A percentile compares a stretch with the other conserved stretches of the same genome.
Evolutionary conservation across 2,329 filamentous ascomycete genomes (phyloP).

Genomic region (Trichoderma harzianum): DNA sequence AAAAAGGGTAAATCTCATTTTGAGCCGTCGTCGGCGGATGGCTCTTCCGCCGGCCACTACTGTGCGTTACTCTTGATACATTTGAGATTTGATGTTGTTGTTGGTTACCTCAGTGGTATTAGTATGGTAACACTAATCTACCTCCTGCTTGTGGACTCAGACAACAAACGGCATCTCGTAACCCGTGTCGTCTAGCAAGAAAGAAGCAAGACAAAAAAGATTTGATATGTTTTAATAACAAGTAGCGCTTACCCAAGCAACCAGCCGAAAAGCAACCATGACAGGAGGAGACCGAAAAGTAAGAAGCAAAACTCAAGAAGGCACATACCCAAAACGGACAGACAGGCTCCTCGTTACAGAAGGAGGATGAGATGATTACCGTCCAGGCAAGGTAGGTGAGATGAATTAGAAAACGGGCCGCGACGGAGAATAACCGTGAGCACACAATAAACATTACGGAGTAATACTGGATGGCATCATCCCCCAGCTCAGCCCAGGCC

Average conservation of each 20-base stretch:
- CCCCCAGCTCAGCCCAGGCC: background rate
- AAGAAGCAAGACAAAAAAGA: background rate
- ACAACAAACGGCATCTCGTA: background rate
- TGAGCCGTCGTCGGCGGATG: background rate
- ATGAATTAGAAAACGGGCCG: slow-evolving; percentile 1
- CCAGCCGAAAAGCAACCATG: background rate
- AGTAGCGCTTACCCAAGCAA: slow-evolving; percentile 1
- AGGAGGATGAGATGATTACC: background rate
- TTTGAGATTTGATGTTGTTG: background rate
- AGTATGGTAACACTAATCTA: background rate
- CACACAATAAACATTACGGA: slow-evolving; percentile 4
- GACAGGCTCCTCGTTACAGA: background rate
- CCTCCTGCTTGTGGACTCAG: background rate
- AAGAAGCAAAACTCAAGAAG: background rate
- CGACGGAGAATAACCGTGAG: slow-evolving; percentile 9
- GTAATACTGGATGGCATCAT: slow-evolving; percentile 9
- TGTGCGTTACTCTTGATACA: background rate
- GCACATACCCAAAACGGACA: slow-evolving; percentile 2
- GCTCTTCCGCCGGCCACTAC: background rate
- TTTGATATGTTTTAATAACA: background rate
- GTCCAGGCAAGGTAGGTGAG: background rate
- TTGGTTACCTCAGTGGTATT: background rate
- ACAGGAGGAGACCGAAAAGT: background rate
- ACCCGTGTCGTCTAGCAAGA: background rate
- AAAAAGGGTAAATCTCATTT: background rate